Percentiles rank a stretch among this genome's conserved stretches.
Conservation (phyloP, 2,329 filamentous ascomycete species). For the Cadophora luteo-olivacea region DNA sequence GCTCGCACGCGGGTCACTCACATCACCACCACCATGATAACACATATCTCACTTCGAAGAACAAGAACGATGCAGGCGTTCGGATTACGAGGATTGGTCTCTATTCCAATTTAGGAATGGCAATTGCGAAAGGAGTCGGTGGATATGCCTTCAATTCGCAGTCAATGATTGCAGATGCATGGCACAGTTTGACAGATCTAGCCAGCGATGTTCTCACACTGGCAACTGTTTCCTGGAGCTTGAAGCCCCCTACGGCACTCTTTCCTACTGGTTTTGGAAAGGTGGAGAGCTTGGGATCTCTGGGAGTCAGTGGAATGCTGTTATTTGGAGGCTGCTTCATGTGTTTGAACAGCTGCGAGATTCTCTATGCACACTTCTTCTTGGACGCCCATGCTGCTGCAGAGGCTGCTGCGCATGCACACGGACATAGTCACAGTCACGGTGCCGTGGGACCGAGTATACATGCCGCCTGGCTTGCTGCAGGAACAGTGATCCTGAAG, state of each 20-base stretch:
- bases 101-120: constrained; percentile 92
- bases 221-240: constrained; percentile 90
- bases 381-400: constrained; percentile 64
- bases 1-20: constrained; percentile 57
- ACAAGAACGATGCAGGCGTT: constrained; percentile 92
- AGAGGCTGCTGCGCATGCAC: constrained; percentile 59
- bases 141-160: constrained; percentile 96
- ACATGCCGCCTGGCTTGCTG: constrained; percentile 93
- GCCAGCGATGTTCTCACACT: constrained; percentile 95
- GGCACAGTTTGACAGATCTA: constrained; percentile 93
- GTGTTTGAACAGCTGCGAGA: constrained; percentile 77
- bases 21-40: constrained; percentile 85
- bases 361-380: constrained; percentile 76
- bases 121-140: constrained; percentile 87
- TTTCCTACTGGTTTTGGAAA: constrained; percentile 97
- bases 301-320: constrained; percentile 92
- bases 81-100: constrained; percentile 90
- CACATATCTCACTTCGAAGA: constrained; percentile 77
- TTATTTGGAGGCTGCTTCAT: constrained; percentile 91
- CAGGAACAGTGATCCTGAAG: constrained; percentile 88
- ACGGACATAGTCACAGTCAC: constrained; percentile 62
- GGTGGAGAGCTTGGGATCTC: constrained; percentile 91
- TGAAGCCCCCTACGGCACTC: constrained; percentile 80
- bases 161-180: constrained; percentile 89
- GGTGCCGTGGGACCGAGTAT: constrained; percentile 73